Conservation (phyloP, 305 asterid genomes). For the Fraxinus floribunda region DNA sequence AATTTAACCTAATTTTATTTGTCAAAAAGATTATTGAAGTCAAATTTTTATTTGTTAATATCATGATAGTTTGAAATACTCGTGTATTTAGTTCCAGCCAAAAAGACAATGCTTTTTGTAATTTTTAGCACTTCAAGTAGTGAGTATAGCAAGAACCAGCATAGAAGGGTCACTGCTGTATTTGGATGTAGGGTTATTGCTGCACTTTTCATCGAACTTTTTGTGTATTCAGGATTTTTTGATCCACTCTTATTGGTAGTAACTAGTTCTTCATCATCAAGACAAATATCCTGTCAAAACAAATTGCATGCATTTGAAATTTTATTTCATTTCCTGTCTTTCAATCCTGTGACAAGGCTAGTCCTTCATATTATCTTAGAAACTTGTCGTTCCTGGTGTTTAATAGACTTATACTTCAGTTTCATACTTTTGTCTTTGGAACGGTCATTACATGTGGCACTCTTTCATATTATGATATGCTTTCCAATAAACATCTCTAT, state of each 20-base stretch:
- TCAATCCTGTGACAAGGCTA: background rate
- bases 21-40: background rate
- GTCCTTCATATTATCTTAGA: background rate
- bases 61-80: background rate
- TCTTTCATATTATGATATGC: background rate
- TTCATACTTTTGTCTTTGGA: background rate
- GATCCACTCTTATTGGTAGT: background rate
- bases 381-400: background rate
- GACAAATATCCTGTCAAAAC: background rate
- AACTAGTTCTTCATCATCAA: background rate
- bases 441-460: background rate
- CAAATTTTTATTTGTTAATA: background rate
- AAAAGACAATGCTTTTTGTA: background rate
- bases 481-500: constrained; percentile 13
- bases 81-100: background rate
- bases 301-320: background rate
- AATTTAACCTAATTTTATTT: background rate
- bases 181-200: background rate
- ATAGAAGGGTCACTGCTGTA: background rate
- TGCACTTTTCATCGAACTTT: background rate
- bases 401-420: background rate
- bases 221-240: background rate
- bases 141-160: background rate
- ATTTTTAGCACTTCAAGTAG: background rate
- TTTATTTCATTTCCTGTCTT: background rate